These are phyloP conservation scores for Moricandia arvensis DNA, from an alignment of 345 rosid species.

Conservation along the genomic window DNA sequence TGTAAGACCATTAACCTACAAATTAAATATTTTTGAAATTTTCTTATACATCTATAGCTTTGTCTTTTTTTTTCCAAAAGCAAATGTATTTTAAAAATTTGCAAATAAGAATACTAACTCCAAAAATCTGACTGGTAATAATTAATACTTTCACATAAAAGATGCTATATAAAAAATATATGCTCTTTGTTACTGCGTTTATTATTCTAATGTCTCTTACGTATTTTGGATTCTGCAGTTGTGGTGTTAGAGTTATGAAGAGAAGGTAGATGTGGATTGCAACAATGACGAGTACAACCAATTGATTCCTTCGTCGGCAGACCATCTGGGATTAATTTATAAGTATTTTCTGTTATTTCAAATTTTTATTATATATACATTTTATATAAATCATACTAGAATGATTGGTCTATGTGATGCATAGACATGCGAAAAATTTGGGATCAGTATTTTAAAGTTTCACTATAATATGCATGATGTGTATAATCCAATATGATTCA, in stretches of 20 bases:
- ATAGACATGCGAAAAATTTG: too few species aligned
- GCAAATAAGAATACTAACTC: background rate
- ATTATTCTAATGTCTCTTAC: background rate
- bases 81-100: too few species aligned
- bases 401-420: background rate
- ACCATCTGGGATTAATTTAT: background rate
- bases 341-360: background rate
- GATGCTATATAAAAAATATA: too few species aligned
- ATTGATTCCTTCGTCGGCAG: background rate
- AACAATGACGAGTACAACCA: slow-evolving; percentile 6
- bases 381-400: background rate
- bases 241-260: slow-evolving; percentile 86
- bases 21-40: background rate
- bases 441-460: background rate
- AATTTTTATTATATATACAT: background rate
- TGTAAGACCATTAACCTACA: slow-evolving; percentile 45
- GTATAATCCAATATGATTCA: background rate
- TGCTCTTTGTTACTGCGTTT: background rate
- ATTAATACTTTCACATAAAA: too few species aligned
- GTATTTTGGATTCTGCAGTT: slow-evolving; percentile 43
- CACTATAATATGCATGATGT: background rate
- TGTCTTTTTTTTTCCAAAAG: too few species aligned
- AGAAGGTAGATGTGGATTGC: background rate
- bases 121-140: background rate
- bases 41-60: too few species aligned